These are phyloP conservation scores for Filosporella fistucella DNA, from an alignment of 495 filamentous ascomycete genomes.

Conservation along the genomic window DNA sequence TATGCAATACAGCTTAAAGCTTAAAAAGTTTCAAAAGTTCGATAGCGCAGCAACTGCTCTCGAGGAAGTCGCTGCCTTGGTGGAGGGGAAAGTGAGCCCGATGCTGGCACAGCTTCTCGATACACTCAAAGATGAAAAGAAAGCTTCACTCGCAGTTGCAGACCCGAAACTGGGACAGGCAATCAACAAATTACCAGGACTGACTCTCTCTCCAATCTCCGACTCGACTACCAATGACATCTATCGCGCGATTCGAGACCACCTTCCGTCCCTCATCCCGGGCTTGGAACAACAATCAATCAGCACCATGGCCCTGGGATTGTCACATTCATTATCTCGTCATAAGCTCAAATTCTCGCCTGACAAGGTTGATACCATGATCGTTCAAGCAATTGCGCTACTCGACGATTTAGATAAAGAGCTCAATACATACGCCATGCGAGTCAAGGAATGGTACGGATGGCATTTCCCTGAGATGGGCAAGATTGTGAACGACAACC, in stretches of 20 bases:
- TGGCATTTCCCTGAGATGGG: conserved; percentile 99
- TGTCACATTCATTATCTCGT: conserved; percentile 95
- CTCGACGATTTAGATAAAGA: conserved; percentile 98
- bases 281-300: conserved; percentile 80
- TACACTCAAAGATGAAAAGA: conserved; percentile 95
- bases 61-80: conserved; percentile 80
- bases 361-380: conserved; percentile 99
- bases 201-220: conserved; percentile 79
- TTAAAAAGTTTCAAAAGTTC: conserved; percentile 97
- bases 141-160: conserved; percentile 89
- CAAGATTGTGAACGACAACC: conserved; percentile 95
- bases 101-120: conserved; percentile 78
- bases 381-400: conserved; percentile 91
- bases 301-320: conserved; percentile 87
- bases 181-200: conserved; percentile 85
- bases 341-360: conserved; percentile 99
- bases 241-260: conserved; percentile 88
- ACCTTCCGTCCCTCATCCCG: conserved; percentile 87
- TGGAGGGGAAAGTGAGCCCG: conserved; percentile 95
- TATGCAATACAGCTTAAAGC: conserved; percentile 61
- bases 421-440: conserved; percentile 96
- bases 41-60: conserved; percentile 83
- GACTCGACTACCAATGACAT: conserved; percentile 83
- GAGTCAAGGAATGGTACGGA: conserved; percentile 99
- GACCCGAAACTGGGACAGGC: conserved; percentile 91